Base-by-base conservation (phyloP, 805 yeast species). In the Saccharomycopsis javanensis region DNA sequence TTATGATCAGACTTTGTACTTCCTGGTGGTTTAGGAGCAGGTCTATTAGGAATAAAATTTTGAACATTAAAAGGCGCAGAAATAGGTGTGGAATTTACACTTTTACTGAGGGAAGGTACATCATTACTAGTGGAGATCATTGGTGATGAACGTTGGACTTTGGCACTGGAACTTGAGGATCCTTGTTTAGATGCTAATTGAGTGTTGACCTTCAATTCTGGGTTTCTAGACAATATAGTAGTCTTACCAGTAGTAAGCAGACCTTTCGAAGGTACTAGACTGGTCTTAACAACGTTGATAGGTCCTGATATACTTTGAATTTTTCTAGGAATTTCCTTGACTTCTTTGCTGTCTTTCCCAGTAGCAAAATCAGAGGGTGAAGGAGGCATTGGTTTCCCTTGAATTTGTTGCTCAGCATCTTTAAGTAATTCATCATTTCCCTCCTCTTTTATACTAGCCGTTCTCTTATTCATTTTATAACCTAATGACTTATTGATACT, bases 41-140 rank as follows among this genome's bases (percentile, higher is more conserved):
- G 48, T 28, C 50, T 30, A 31, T 46, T 53, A 38, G 50, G 46
- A 25, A 37, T 35, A 13, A 35, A 35, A 23, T 37, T 18, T 27
- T 35, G 30, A 52, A 25, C 48, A 25, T 25, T 23, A 4, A 28
- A 38, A 30, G 50, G 37, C 11, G 51, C 30, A 10, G 51, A 37
- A 30, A 53, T 42, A 20, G 37, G 28, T 7, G 42, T 20, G 15
- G 51, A 27, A 56, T 71, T 79, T 33, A 56, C 45, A 37, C 50
- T 48, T 15, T 35, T 48, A 23, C 30, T 33, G 5, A 27, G 16
- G n/a, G 52, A 50, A 20, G 35, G 13, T 31, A 31, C 11, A 31
- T 31, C 20, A 50, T 50, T 50, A 18, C 23, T 25, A 50, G 34
- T 15, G 16, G 37, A 20, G 33, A 25, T 51, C 31, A 33, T 25